Evolutionary conservation across 345 rosid genomes (phyloP), one percentile per base, ranked within the genome.

Genomic region (Rubroshorea leprosula): DNA sequence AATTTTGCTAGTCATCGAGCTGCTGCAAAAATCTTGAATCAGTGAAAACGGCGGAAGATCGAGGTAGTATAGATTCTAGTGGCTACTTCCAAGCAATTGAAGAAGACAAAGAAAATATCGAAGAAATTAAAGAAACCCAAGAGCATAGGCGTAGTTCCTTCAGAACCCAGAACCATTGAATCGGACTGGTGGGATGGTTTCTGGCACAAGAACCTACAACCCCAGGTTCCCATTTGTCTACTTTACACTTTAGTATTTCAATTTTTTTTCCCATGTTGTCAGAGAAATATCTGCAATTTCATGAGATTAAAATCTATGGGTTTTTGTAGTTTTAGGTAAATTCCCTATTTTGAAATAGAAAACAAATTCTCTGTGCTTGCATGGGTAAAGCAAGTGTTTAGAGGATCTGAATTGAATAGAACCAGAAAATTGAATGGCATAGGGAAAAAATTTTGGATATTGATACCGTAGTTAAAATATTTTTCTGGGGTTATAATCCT

Each of bases 131-230:
- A 84, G 81, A 90, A 81, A 72, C 68, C 61, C 63, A 72, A 58
- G 70, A 69, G 52, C 61, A 21, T 68, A 22, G 67, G 64, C 55
- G 59, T 54, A 0, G 83, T 62, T 58, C 86, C 96, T 7, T 39
- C 78, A 29, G 98, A 83, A 29, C 94, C 91, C 48, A 81, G 75
- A 22, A 78, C 88, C 57, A 60, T 62, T 35, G 96, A 91, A 51
- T 81, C 95, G 56, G 96, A 87, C 59, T 91, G 98, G 98, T 91
- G 98, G 98, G 83, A 74, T 31, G 64, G 72, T 70, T 91, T 91
- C 90, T 83, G 82, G 86, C 78, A 48, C 61, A 83, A 78, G 68
- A 87, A 88, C 70, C 90, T 67, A 77, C 87, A 14, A 54, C 66
- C 62, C 61, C 86, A 84, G 95, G 82, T 82, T 73, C 62, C 23